Evolutionary conservation across 106 monocot species (phyloP), one percentile per base, ranked within the genome.

Genomic region (Agapanthus africanus): DNA sequence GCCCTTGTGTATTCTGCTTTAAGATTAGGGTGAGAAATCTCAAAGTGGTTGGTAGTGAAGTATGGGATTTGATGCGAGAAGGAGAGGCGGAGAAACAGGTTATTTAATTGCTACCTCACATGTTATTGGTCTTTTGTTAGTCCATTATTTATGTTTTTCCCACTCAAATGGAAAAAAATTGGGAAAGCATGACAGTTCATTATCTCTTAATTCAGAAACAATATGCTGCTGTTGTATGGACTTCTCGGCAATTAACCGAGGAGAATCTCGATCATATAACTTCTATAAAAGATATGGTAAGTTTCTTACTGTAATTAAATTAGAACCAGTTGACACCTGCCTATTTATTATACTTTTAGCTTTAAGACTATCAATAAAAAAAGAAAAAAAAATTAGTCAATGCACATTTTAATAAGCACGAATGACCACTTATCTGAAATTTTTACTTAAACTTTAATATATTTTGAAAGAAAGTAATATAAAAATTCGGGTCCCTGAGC

Each of bases 21-120:
- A 23, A 97, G 97, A 82, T 92, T 77, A 75, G 54, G 10, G 89
- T 97, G 68, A 73, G 70, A 80, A 92, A 91, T 54, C 84, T 97
- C n/a, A 82, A 84, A 37, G 47, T 89, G 32, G 78, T 87, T 74
- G 91, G 87, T 21, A 84, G 63, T 69, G 84, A 97, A 79, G 80
- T 71, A 59, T 97, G 97, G 97, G 64, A 70, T 70, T 57, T 97
- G 67, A 91, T 97, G 91, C 88, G 83, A 64, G 91, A 91, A 75
- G 97, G 97, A 67, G 97, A 97, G 66, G 79, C 97, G 78, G 97
- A 97, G 76, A 97, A 97, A 76, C 97, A 97, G 91, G 97, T 97
- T 74, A 39, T 68, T 26, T 66, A 68, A 35, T 37, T 80, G 31
- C 19, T 22, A 44, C 46, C 14, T 36, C 8, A 27, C 16, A 37